Evolutionary conservation across 495 filamentous ascomycete species (phyloP), one percentile per base, ranked within the genome.

Genomic region (Hyphodiscus hymeniophilus): DNA sequence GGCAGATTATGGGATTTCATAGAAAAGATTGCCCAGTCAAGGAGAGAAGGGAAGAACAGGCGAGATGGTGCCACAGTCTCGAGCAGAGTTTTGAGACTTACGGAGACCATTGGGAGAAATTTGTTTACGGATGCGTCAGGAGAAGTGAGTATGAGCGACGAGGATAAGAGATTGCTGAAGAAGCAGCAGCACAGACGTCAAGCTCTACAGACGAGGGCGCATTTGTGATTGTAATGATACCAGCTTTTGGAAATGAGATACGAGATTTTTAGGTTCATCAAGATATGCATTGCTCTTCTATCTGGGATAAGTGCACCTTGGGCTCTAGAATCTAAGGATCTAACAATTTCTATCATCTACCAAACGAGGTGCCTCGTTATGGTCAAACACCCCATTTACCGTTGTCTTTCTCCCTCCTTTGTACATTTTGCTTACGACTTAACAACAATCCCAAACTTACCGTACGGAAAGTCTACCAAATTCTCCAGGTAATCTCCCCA

Each of bases 21-120:
- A 5, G 90, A 95, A 63, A 74, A 77, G 56, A 95, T 98, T 39
- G 85, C 88, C 6, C 74, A 79, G 40, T 85, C 79, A 31, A 65
- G 92, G 49, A 73, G 90, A 30, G 92, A 96, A 69, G 92, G 92
- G 5, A 97, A 96, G 77, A 95, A 96, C 65, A 66, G 92, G 12
- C 74, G 92, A 21, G 92, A 98, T 63, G 89, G 89, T 12, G 84
- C 84, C 1, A 95, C 89, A 1, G 90, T 98, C 16, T 82, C 79
- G 41, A 87, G 77, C 0, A 70, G 92, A n/a, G 89, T 98, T 1
- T 58, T 98, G 22, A 63, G 54, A 31, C 44, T 55, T 17, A 52
- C 50, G 6, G 65, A 55, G 35, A 62, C 51, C 42, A 52, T 79
- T 38, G 76, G 74, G 10, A 50, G 56, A 46, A 67, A 60, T 46